phyloP scores from a whole-genome alignment of 139 green algal genomes.

The Coccomyxa sp. region DNA sequence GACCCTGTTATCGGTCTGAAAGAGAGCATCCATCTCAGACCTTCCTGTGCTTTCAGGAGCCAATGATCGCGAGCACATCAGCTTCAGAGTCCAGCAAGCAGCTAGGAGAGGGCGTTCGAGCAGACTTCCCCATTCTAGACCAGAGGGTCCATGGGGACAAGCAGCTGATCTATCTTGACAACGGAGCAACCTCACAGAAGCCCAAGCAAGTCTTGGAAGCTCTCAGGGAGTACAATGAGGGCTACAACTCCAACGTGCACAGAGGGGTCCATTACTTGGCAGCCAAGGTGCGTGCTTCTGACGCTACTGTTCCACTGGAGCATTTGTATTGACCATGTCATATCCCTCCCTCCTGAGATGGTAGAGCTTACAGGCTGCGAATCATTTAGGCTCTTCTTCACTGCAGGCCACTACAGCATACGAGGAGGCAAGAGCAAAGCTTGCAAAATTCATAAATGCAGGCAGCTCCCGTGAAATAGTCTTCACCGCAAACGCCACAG shows the following conservation, averaged over 20 bases:
- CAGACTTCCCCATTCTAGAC: constrained; percentile 83
- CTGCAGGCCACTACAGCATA: constrained; percentile 83
- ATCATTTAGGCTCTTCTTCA: too few species aligned
- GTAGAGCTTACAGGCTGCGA: too few species aligned
- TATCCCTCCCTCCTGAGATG: too few species aligned
- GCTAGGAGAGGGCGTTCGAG: constrained; percentile 34
- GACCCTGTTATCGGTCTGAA: neutral
- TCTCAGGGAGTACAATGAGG: constrained; percentile 79
- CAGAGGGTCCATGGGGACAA: constrained; percentile 72
- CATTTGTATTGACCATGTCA: too few species aligned
- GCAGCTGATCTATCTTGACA: constrained; percentile 96
- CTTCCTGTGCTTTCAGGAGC: neutral
- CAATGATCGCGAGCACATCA: neutral
- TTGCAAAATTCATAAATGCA: constrained; percentile 83
- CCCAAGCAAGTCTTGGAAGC: constrained; percentile 63
- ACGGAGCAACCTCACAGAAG: constrained; percentile 96
- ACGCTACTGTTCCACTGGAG: too few species aligned
- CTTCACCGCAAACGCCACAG: constrained; percentile 91
- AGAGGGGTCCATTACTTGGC: constrained; percentile 83
- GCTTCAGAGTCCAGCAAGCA: neutral
- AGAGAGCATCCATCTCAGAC: neutral
- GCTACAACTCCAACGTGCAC: constrained; percentile 97
- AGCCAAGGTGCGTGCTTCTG: constrained; percentile 31
- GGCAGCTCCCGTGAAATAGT: constrained; percentile 74
- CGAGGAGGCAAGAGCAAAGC: constrained; percentile 80